These are phyloP conservation scores for Helminthosporium solani DNA, from an alignment of 2,329 filamentous ascomycete genomes.

Conservation along the genomic window DNA sequence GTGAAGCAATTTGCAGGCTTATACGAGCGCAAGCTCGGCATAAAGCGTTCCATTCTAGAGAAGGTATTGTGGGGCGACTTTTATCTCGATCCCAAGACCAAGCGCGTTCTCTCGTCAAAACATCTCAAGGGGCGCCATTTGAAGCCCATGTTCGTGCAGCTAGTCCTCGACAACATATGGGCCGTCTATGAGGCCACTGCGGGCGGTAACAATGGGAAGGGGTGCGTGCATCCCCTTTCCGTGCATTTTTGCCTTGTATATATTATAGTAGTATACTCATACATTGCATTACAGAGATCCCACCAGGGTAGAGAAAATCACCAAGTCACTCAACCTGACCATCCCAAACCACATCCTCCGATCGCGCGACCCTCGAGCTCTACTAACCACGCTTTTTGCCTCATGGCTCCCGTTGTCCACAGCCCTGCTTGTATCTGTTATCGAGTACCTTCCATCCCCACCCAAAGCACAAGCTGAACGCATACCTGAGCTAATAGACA, in stretches of 20 bases:
- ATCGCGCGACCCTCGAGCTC: constrained; percentile 77
- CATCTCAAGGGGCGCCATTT: constrained; percentile 88
- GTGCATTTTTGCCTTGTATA: constrained; percentile 37
- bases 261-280: constrained; percentile 46
- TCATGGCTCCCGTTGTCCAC: constrained; percentile 92
- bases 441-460: constrained; percentile 88
- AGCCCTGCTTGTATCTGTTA: constrained; percentile 86
- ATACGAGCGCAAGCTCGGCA: constrained; percentile 96
- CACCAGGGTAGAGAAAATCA: constrained; percentile 85
- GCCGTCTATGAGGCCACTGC: constrained; percentile 89
- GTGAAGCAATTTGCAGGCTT: constrained; percentile 88
- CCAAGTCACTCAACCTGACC: constrained; percentile 81
- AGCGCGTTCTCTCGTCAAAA: constrained; percentile 84
- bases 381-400: constrained; percentile 84
- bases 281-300: constrained; percentile 61
- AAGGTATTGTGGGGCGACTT: constrained; percentile 97
- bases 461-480: constrained; percentile 75
- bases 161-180: constrained; percentile 95
- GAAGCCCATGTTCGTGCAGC: constrained; percentile 96
- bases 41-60: constrained; percentile 83
- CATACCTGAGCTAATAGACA: constrained; percentile 74
- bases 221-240: constrained; percentile 58
- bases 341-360: constrained; percentile 82
- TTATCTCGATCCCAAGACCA: constrained; percentile 95
- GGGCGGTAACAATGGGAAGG: constrained; percentile 77